Conservation (phyloP, 176 grass and related monocot genomes). For the Triticum monococcum region DNA sequence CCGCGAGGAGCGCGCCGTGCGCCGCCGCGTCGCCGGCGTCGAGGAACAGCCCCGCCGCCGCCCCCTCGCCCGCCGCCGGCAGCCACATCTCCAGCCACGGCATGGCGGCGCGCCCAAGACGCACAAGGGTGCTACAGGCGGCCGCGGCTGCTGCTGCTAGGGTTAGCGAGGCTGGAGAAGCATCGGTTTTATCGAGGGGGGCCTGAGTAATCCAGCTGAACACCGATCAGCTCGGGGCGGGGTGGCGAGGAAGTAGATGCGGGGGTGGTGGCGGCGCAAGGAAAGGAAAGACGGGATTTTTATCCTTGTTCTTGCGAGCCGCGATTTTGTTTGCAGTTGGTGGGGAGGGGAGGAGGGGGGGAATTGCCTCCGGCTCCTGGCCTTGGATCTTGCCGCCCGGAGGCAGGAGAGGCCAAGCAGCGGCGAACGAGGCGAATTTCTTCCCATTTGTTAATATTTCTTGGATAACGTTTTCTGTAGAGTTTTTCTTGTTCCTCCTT, state of each 20-base stretch:
- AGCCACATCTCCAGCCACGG: conserved; percentile 75
- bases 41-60: conserved; percentile 61
- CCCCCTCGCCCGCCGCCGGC: conserved; percentile 33
- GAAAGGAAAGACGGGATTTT: neutral
- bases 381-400: conserved; percentile 40
- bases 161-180: conserved; percentile 31
- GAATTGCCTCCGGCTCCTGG: too few relatives aligned
- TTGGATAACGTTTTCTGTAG: neutral
- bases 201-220: neutral
- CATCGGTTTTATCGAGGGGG: conserved; percentile 48
- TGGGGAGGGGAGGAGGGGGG: neutral
- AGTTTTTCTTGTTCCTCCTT: neutral
- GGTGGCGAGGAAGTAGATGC: conserved; percentile 29
- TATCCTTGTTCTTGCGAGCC: conserved; percentile 30
- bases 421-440: conserved; percentile 42
- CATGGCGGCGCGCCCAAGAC: conserved; percentile 42
- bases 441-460: neutral
- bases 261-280: neutral
- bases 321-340: conserved; percentile 24
- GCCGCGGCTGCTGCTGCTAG: conserved; percentile 18
- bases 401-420: conserved; percentile 29
- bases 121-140: neutral
- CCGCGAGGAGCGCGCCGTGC: conserved; percentile 58
- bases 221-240: too few relatives aligned
- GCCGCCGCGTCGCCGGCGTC: conserved; percentile 50